Evolutionary conservation across 768 basidiomycete genomes (phyloP).

Genomic region (Saitozyma podzolica): DNA sequence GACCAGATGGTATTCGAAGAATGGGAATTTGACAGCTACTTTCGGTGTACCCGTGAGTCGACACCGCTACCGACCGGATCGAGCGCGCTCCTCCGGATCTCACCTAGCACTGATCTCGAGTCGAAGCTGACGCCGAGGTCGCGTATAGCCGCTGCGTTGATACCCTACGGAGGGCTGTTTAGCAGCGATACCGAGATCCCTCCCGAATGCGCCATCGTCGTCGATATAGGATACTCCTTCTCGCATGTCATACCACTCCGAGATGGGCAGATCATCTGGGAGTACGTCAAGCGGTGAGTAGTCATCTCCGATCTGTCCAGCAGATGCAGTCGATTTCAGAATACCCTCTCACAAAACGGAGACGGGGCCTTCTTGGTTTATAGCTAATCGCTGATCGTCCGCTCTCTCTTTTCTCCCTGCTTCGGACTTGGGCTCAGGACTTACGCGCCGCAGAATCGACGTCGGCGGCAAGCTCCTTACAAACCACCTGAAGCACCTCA

Average conservation of each 20-base stretch:
- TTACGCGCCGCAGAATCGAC: slow-evolving; percentile 66
- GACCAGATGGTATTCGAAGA: slow-evolving; percentile 97
- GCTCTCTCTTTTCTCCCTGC: no score
- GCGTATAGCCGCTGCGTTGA: slow-evolving; percentile 69
- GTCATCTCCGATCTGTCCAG: background rate
- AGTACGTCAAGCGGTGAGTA: slow-evolving; percentile 74
- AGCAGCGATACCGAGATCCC: slow-evolving; percentile 52
- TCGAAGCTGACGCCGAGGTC: slow-evolving; percentile 1
- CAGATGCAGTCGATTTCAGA: no score
- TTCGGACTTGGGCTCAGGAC: background rate
- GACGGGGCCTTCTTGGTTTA: no score
- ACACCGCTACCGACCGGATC: background rate
- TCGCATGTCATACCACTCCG: slow-evolving; percentile 87
- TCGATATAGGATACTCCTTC: slow-evolving; percentile 91
- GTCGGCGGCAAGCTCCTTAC: slow-evolving; percentile 94
- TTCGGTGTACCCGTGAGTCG: slow-evolving; percentile 74
- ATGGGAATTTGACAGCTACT: slow-evolving; percentile 84
- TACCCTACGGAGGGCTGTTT: slow-evolving; percentile 75
- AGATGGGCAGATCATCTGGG: slow-evolving; percentile 71
- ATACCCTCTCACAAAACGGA: no score
- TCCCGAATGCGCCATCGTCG: slow-evolving; percentile 76
- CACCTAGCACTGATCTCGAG: background rate
- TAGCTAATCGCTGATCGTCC: no score
- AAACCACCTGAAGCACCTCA: slow-evolving; percentile 88
- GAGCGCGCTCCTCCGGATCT: background rate